Percentiles rank a stretch among this genome's conserved stretches.
phyloP scores from a whole-genome alignment of 2,329 filamentous ascomycete genomes.

The Zymoseptoria ardabiliae region DNA sequence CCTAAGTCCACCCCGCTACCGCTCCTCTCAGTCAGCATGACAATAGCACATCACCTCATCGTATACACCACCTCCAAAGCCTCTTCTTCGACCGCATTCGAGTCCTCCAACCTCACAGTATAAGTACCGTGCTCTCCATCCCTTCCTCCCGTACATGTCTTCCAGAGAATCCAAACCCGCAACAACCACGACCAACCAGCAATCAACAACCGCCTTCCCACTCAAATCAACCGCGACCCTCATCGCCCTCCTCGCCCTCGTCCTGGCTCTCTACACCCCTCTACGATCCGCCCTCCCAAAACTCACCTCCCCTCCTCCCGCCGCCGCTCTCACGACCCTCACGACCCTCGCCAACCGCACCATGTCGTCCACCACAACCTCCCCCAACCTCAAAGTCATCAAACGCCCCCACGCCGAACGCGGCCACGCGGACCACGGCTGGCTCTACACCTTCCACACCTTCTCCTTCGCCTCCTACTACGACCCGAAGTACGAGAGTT shows the following conservation, averaged over 20 bases:
- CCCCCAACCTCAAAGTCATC: slow-evolving; percentile 52
- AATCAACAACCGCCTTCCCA: slow-evolving; percentile 8
- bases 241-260: slow-evolving; percentile 35
- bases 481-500: slow-evolving; percentile 59
- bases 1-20: neutral
- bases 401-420: slow-evolving; percentile 65
- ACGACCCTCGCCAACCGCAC: slow-evolving; percentile 22
- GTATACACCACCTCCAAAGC: neutral
- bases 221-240: slow-evolving; percentile 25
- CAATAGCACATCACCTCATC: neutral
- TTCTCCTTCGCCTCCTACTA: slow-evolving; percentile 73
- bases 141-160: slow-evolving; percentile 18
- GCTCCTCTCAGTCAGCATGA: neutral
- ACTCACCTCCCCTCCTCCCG: slow-evolving; percentile 11
- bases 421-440: slow-evolving; percentile 75
- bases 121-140: slow-evolving; percentile 8
- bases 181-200: neutral
- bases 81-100: neutral
- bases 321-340: slow-evolving; percentile 4
- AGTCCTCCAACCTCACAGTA: neutral
- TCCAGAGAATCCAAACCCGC: slow-evolving; percentile 12
- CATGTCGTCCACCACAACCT: slow-evolving; percentile 36
- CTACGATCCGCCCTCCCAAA: slow-evolving; percentile 33
- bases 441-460: slow-evolving; percentile 80
- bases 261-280: slow-evolving; percentile 39